Evolutionary conservation across 225 moss, liverwort and hornwort genomes (phyloP).

Genomic region (Thuidium tamariscinum): DNA sequence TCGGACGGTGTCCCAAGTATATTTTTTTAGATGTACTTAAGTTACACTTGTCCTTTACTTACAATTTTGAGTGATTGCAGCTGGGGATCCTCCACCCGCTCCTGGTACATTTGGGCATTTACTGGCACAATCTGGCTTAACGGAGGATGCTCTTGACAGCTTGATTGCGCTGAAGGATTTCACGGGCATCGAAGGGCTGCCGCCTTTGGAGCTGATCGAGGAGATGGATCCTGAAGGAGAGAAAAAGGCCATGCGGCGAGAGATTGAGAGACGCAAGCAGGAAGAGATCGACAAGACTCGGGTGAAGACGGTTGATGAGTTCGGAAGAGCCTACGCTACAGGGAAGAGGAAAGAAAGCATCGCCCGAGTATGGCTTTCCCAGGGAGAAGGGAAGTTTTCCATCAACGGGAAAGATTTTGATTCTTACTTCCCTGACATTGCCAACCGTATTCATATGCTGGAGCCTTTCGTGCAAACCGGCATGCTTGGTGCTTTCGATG

Average conservation of each 20-base stretch:
- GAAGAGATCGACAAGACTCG: constrained; percentile 69
- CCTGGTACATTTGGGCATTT: constrained; percentile 53
- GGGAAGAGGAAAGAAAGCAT: constrained; percentile 84
- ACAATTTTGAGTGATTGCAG: constrained; percentile 3
- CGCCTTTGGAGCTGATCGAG: constrained; percentile 75
- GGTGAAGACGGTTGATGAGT: constrained; percentile 78
- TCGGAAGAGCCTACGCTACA: constrained; percentile 87
- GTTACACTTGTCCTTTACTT: background rate
- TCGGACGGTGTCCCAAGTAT: background rate
- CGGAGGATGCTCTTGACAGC: constrained; percentile 86
- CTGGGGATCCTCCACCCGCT: constrained; percentile 19
- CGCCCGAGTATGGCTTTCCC: constrained; percentile 87
- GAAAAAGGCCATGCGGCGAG: constrained; percentile 80
- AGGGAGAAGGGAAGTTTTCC: constrained; percentile 65
- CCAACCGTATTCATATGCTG: constrained; percentile 78
- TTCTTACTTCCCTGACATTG: constrained; percentile 74
- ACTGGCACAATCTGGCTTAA: constrained; percentile 53
- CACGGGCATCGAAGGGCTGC: constrained; percentile 68
- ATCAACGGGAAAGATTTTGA: constrained; percentile 84
- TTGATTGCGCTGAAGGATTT: constrained; percentile 93
- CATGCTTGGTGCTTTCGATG: constrained; percentile 73
- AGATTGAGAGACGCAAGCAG: constrained; percentile 77
- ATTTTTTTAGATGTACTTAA: background rate
- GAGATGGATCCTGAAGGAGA: constrained; percentile 82
- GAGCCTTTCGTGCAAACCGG: constrained; percentile 81